Evolutionary conservation across 2,329 filamentous ascomycete species (phyloP), one percentile per base, ranked within the genome.

Genomic region (Trichoderma sp.): DNA sequence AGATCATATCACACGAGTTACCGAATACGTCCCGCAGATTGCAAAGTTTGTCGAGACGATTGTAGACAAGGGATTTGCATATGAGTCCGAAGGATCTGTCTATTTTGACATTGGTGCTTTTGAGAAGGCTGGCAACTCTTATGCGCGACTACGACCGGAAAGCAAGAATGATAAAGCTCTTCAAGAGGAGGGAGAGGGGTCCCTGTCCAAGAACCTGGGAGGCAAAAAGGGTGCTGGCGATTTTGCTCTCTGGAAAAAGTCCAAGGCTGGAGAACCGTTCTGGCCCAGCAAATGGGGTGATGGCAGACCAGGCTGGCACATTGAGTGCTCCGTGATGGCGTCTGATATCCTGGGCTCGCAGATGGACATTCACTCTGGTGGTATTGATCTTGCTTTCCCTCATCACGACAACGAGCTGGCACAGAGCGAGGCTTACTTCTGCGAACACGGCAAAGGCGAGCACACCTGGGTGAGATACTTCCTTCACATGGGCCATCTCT

Each of bases 271-370:
- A 54, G 95, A 98, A 83, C 95, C 95, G 0, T 91, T 88, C 72
- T 98, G 95, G 95, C 85, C 89, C 5, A 96, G 91, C 74, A 89
- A 89, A 4, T 98, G 95, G 94, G 94, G 95, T 5, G 85, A 89
- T 68, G 94, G 94, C 5, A 86, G 95, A 55, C 95, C 95, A 1
- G 95, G 95, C 21, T 98, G 95, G 95, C 95, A 97, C 77, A 97
- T 97, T 75, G 94, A 97, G 82, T 97, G 95, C 88, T 94, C 91
- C 1, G 94, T 94, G 18, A 97, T 98, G 95, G 94, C 94, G 0
- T 95, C 92, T 2, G 92, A 94, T 72, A 87, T 94, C n/a, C 83
- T 98, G 1, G 94, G 94, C 5, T 85, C 89, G 32, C 86, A 90
- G 70, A 94, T 98, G 84, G 95, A 98, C 78, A 92, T 97, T 66